Base-by-base conservation (phyloP, 116 monocot species). In the Dioscorea cayenensis region DNA sequence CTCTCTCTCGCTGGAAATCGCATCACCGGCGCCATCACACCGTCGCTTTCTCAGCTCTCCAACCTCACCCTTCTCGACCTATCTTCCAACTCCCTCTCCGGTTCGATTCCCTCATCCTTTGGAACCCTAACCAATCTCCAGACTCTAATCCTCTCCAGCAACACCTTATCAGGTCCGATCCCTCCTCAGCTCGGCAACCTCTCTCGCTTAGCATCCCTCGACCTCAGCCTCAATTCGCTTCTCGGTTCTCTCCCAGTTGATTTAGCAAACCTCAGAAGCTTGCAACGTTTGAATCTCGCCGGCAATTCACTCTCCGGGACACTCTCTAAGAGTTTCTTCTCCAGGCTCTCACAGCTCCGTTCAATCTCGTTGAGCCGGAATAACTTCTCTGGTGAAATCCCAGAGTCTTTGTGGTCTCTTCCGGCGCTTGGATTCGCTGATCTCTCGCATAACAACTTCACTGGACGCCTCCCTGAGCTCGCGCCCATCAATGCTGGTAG, bases 401-500 rank as follows among this genome's bases (percentile, higher is more conserved):
- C 83, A 7, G 73, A 49, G 49, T 72, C 75, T 10, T 55, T 91
- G 3, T 87, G 84, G 78, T 65, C 73, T 2, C 20, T 79, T 29
- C 10, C 72, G 19, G 65, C 59, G 19, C 23, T 92, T 14, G 62
- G 17, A 55, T 63, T 79, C 55, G 25, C 87, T 14, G 91, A 95
- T 60, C 28, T 88, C 27, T 92, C 95, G 2, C 38, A 71, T n/a
- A 92, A 87, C 65, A 80, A 75, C 62, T 69, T 95, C 73, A 89
- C 71, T 3, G 95, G 92, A 4, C 51, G 9, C 7, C 74, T 92
- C 7, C 91, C 95, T 5, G 35, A 48, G 28, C 14, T 66, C 1
- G 27, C 59, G 11, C 49, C 49, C 5, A 36, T 29, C 32, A 70
- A 51, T 73, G 52, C 75, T 60, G 55, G 55, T 5, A 14, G 55